Evolutionary conservation across 345 rosid genomes (phyloP).

Genomic region (Mercurialis annua): DNA sequence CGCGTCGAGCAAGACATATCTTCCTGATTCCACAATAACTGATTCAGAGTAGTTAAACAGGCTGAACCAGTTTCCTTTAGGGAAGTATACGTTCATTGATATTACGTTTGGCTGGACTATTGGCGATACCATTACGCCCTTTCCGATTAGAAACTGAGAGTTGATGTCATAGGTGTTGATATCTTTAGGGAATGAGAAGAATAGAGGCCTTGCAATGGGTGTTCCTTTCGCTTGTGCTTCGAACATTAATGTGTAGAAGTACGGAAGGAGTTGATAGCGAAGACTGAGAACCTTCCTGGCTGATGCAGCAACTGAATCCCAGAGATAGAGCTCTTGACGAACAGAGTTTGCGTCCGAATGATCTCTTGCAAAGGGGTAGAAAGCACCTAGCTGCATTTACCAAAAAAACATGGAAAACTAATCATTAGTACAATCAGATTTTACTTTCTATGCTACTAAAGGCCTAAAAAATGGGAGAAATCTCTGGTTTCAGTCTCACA

Average conservation of each 20-base stretch:
- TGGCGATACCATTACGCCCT: constrained; percentile 61
- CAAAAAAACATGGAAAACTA: too few species aligned
- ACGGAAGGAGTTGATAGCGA: constrained; percentile 63
- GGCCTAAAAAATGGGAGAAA: too few species aligned
- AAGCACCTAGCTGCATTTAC: constrained; percentile 57
- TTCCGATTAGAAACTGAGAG: constrained; percentile 57
- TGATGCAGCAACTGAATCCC: constrained; percentile 66
- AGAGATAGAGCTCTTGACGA: constrained; percentile 64
- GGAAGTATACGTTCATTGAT: constrained; percentile 55
- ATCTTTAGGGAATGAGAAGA: constrained; percentile 68
- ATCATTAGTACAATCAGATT: too few species aligned
- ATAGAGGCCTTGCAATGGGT: constrained; percentile 74
- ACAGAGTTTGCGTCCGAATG: constrained; percentile 30
- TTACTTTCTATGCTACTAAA: too few species aligned
- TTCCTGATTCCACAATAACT: constrained; percentile 32
- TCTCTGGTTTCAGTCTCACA: too few species aligned
- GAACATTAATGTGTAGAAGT: constrained; percentile 63
- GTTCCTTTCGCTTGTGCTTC: constrained; percentile 53
- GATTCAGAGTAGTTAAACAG: constrained; percentile 55
- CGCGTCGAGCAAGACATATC: constrained; percentile 38
- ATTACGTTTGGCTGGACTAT: constrained; percentile 35
- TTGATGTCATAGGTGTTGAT: constrained; percentile 42
- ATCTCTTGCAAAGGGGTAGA: constrained; percentile 81
- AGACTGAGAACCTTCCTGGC: constrained; percentile 61
- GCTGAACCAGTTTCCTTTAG: constrained; percentile 65